These are phyloP conservation scores for Ceratocystiopsis minuta DNA, from an alignment of 2,329 filamentous ascomycete genomes.

Conservation along the genomic window DNA sequence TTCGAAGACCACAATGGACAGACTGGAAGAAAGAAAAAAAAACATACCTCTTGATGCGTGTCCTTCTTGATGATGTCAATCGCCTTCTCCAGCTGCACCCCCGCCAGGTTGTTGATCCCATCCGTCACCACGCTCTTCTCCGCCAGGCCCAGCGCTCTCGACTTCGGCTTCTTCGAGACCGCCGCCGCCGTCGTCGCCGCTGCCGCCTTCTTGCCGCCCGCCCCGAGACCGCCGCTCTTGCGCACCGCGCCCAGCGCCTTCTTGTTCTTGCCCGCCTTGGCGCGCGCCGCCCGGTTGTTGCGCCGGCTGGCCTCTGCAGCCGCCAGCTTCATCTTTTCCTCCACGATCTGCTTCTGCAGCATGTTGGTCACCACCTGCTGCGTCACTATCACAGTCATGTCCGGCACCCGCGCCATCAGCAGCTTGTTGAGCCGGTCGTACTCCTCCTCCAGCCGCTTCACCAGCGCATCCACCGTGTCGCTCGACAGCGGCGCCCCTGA, in stretches of 20 bases:
- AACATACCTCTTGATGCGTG: conserved; percentile 54
- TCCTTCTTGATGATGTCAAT: conserved; percentile 84
- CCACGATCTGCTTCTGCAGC: conserved; percentile 54
- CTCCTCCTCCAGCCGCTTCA: conserved; percentile 34
- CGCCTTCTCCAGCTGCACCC: conserved; percentile 58
- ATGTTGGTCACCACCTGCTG: conserved; percentile 44
- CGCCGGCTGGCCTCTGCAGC: conserved; percentile 40
- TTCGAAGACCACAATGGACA: not conserved
- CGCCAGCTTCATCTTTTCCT: conserved; percentile 46
- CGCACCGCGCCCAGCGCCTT: conserved; percentile 11
- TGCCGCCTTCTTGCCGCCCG: conserved; percentile 17
- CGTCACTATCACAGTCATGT: conserved; percentile 34
- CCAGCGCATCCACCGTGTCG: conserved; percentile 34
- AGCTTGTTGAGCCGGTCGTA: conserved; percentile 38
- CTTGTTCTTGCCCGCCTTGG: conserved; percentile 38
- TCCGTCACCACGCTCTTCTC: conserved; percentile 88
- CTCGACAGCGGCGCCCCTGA: conserved; percentile 21
- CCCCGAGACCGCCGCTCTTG: too few species aligned
- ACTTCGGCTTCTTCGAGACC: conserved; percentile 30
- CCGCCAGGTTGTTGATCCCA: conserved; percentile 65
- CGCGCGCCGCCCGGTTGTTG: conserved; percentile 30
- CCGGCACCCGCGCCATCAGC: conserved; percentile 29
- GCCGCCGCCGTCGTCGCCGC: conserved; percentile 10
- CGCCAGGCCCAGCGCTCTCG: conserved; percentile 48
- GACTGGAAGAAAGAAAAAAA: conserved; percentile 11